These are phyloP conservation scores for Metarhizium brunneum DNA, from an alignment of 2,329 filamentous ascomycete genomes.

Conservation along the genomic window DNA sequence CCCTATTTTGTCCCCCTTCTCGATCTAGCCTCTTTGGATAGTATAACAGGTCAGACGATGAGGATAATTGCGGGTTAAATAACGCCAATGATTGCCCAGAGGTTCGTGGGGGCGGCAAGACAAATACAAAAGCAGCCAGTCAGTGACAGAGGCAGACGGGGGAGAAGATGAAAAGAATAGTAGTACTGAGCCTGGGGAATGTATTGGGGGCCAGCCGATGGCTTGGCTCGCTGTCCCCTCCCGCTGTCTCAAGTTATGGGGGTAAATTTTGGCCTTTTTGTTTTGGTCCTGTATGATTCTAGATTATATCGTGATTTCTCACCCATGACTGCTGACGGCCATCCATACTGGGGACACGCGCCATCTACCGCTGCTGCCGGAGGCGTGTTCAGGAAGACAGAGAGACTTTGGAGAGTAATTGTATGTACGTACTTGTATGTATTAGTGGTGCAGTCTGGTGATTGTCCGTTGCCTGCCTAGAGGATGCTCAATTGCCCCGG, in stretches of 20 bases:
- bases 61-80: background rate
- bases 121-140: background rate
- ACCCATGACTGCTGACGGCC: background rate
- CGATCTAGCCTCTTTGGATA: background rate
- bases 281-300: background rate
- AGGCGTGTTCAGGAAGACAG: background rate
- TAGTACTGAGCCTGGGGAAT: background rate
- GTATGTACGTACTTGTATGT: too few species aligned
- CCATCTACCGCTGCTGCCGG: background rate
- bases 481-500: background rate
- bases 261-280: background rate
- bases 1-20: background rate
- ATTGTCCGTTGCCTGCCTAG: background rate
- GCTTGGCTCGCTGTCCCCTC: background rate
- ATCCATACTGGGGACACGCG: background rate
- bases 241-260: background rate
- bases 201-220: background rate
- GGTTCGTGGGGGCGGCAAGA: background rate
- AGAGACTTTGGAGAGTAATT: too few species aligned
- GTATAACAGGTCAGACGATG: background rate
- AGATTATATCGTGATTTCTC: background rate
- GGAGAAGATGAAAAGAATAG: background rate
- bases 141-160: background rate
- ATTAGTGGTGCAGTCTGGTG: too few species aligned
- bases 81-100: background rate